Base-by-base conservation (phyloP, 768 basidiomycete species). In the Termitomyces sp. region DNA sequence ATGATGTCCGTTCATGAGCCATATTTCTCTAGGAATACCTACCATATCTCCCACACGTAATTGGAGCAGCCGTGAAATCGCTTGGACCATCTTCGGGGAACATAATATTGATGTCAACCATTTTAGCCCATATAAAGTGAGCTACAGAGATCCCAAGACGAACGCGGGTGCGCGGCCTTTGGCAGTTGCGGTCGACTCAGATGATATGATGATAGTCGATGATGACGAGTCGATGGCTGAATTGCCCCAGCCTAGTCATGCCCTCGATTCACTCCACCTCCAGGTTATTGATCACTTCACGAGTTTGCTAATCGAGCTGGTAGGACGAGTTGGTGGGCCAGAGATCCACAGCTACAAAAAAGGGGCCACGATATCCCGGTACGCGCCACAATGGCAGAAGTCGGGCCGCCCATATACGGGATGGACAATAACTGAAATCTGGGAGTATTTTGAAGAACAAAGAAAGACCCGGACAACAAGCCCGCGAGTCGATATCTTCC, bases 221-320 rank as follows among this genome's bases (percentile, higher is more conserved):
- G 84, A 86, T 36, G 81, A 79, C 18, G 67, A 62, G n/a, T 65
- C 59, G 39, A 62, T 68, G 58, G 66, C 71, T n/a, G 72, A 72
- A 37, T 64, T 69, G 41, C 72, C 76, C 51, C 67, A 70, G 31
- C 81, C 83, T 5, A 78, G 77, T 58, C 83, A 89, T 65, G 78
- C 86, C 5, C 75, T 87, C 59, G 87, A 88, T 70, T 72, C 78
- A 60, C 78, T 91, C 50, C 90, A 91, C 68, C 69, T 82, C 22
- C 83, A 88, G 62, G 79, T 90, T 50, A 78, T 88, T 52, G 83
- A 86, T 44, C 84, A 90, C 69, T 91, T 91, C 67, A 78, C 78
- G 34, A 77, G 79, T 51, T 70, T 89, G 54, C 76, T 92, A 48
- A 70, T 78, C 36, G 82, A 83, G 51, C 76, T 90, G 2, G 86